A percentile compares a stretch with the other conserved stretches of the same genome.
These are phyloP conservation scores for Ganoderma leucocontextum DNA, from an alignment of 1,284 basidiomycete genomes.

Conservation along the genomic window DNA sequence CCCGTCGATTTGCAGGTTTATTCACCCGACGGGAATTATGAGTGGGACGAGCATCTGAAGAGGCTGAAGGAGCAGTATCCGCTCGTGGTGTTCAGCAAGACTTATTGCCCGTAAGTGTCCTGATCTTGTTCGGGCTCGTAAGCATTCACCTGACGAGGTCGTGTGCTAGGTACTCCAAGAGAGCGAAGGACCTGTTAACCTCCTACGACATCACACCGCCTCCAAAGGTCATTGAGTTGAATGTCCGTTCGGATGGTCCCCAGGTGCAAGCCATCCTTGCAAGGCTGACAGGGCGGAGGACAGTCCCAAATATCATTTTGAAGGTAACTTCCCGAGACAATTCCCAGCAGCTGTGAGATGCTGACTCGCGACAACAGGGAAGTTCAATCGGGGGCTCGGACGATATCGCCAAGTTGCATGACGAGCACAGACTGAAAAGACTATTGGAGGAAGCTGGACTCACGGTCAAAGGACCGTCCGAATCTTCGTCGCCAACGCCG, in stretches of 20 bases:
- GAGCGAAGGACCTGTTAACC: conserved; percentile 74
- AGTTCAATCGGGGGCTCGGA: conserved; percentile 79
- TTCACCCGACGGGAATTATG: conserved; percentile 47
- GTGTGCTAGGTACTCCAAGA: conserved; percentile 63
- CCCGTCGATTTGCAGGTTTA: conserved; percentile 62
- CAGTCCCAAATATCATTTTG: conserved; percentile 81
- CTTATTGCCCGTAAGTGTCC: conserved; percentile 69
- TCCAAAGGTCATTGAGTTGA: conserved; percentile 79
- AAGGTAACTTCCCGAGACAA: conserved; percentile 26
- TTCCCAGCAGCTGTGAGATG: not conserved
- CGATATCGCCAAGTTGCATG: conserved; percentile 61
- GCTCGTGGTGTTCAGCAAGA: conserved; percentile 85
- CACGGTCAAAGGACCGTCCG: conserved; percentile 33
- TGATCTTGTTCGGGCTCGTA: not conserved
- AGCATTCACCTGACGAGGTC: not conserved
- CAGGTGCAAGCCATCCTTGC: conserved; percentile 72
- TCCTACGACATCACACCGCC: conserved; percentile 72
- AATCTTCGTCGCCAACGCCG: not conserved
- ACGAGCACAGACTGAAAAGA: conserved; percentile 50
- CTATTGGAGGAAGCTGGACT: conserved; percentile 56
- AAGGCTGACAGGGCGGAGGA: conserved; percentile 70
- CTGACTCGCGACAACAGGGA: conserved; percentile 46
- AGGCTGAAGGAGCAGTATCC: conserved; percentile 62
- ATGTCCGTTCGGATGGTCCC: conserved; percentile 71
- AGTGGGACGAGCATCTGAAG: conserved; percentile 58